A percentile compares a stretch with the other conserved stretches of the same genome.
phyloP scores from a whole-genome alignment of 768 basidiomycete genomes.

The Calocybe cyanea region DNA sequence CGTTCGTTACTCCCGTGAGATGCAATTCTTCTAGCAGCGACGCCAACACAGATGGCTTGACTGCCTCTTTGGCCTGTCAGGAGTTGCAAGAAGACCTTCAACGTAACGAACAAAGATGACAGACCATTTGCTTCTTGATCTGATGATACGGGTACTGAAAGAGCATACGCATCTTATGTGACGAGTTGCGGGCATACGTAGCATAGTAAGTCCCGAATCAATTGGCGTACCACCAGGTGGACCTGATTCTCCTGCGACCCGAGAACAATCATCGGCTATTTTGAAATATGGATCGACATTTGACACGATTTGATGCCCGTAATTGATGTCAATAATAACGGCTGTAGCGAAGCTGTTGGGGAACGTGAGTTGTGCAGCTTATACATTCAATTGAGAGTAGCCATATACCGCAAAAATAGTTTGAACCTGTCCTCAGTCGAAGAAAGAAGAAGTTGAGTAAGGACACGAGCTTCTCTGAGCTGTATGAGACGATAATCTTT shows the following conservation, averaged over 20 bases:
- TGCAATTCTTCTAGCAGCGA: constrained; percentile 14
- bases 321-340: constrained; percentile 23
- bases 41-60: constrained; percentile 19
- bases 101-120: not conserved
- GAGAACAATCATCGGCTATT: constrained; percentile 29
- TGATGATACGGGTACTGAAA: constrained; percentile 6
- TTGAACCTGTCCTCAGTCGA: constrained; percentile 14
- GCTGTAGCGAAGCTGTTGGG: constrained; percentile 8
- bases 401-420: constrained; percentile 13
- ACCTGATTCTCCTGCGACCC: constrained; percentile 20
- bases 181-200: constrained; percentile 2
- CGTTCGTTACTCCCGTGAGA: not conserved
- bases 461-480: constrained; percentile 14
- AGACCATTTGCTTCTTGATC: constrained; percentile 12
- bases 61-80: constrained; percentile 18
- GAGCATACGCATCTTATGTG: not conserved
- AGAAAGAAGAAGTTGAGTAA: constrained; percentile 11
- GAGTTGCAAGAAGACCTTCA: too few species aligned
- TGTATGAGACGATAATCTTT: constrained; percentile 5
- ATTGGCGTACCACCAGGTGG: constrained; percentile 20
- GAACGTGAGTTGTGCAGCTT: not conserved
- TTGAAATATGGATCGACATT: constrained; percentile 34
- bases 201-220: constrained; percentile 14
- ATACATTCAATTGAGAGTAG: not conserved
- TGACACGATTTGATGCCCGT: constrained; percentile 28